A percentile compares a stretch with the other conserved stretches of the same genome.
These are phyloP conservation scores for Erythrophleum fordii DNA, from an alignment of 306 rosid genomes.

Conservation along the genomic window DNA sequence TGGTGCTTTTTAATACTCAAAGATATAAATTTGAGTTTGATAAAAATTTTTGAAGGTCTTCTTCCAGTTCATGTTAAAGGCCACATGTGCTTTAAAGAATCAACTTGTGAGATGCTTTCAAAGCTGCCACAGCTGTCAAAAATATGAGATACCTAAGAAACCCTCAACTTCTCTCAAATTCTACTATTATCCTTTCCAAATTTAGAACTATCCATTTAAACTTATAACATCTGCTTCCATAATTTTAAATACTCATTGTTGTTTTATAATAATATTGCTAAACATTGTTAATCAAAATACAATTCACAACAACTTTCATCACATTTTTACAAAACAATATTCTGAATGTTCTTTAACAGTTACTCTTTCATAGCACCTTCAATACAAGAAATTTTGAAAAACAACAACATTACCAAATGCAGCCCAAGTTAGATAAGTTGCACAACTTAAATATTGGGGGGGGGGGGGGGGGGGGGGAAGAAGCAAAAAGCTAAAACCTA, in stretches of 20 bases:
- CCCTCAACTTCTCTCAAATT: neutral
- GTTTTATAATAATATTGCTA: neutral
- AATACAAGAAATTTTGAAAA: neutral
- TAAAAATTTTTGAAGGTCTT: neutral
- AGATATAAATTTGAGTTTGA: neutral
- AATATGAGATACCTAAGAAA: neutral
- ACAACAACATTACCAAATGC: neutral
- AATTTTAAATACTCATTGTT: neutral
- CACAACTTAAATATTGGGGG: neutral
- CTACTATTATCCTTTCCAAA: neutral
- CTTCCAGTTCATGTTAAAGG: neutral
- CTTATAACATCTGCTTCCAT: neutral
- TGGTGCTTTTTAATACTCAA: neutral
- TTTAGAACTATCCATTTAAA: neutral
- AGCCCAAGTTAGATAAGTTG: neutral
- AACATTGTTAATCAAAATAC: neutral
- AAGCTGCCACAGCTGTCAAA: neutral
- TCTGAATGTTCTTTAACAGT: neutral
- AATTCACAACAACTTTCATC: neutral
- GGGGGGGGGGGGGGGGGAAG: neutral
- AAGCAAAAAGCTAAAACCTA: constrained; percentile 11
- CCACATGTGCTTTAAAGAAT: neutral
- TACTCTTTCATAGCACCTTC: neutral
- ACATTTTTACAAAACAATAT: neutral
- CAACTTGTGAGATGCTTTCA: neutral